Evolutionary conservation across 371 early-diverging fungal genomes (phyloP).

Genomic region (Lichtheimia ornata): DNA sequence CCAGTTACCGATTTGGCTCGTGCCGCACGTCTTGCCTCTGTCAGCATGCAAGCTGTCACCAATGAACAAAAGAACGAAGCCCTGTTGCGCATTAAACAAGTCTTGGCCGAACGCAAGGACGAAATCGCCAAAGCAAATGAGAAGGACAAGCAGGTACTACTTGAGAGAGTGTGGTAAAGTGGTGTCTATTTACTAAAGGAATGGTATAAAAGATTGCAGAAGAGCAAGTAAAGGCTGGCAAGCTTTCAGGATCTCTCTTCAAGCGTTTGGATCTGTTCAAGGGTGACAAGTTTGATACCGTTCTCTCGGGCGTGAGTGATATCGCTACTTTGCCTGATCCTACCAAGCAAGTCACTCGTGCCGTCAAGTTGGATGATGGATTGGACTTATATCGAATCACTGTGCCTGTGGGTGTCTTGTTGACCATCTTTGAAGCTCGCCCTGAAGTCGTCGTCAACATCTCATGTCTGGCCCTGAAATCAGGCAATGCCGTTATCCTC

Average conservation of each 20-base stretch:
- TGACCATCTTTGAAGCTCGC: constrained; percentile 97
- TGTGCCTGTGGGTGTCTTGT: constrained; percentile 91
- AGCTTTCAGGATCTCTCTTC: constrained; percentile 75
- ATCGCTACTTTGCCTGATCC: constrained; percentile 88
- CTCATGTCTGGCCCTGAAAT: constrained; percentile 92
- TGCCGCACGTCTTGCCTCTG: constrained; percentile 81
- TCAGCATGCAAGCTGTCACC: constrained; percentile 75
- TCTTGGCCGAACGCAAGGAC: constrained; percentile 66
- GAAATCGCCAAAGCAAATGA: constrained; percentile 83
- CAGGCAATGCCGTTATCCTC: constrained; percentile 94
- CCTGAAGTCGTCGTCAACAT: constrained; percentile 99
- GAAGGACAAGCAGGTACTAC: constrained; percentile 75
- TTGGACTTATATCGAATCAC: constrained; percentile 88
- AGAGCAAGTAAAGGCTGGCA: constrained; percentile 73
- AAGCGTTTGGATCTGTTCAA: constrained; percentile 90
- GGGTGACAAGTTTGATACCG: constrained; percentile 81
- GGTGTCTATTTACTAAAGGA: background rate
- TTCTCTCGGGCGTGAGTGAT: constrained; percentile 89
- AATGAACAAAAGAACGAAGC: constrained; percentile 79
- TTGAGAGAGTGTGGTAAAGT: background rate
- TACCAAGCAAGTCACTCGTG: constrained; percentile 75
- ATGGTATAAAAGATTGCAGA: constrained; percentile 52
- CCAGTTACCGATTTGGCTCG: constrained; percentile 63
- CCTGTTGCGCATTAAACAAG: constrained; percentile 71
- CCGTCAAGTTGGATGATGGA: constrained; percentile 78